Evolutionary conservation across 148 eudicot genomes (phyloP).

Genomic region (Arctostaphylos glauca): DNA sequence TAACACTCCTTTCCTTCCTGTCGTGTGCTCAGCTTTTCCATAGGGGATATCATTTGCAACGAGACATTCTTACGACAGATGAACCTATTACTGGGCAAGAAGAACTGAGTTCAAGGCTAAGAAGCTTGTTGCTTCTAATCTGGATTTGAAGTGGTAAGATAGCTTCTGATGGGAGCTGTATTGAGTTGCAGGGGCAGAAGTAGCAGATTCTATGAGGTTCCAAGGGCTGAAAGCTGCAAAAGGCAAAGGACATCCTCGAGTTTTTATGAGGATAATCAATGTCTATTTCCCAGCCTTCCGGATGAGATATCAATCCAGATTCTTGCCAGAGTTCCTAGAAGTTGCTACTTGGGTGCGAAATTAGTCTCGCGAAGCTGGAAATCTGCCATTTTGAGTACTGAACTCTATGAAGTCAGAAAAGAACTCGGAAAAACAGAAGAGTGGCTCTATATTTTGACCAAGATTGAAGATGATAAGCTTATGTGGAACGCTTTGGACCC

Average conservation of each 20-base stretch:
- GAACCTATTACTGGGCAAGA: neutral
- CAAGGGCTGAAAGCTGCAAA: conserved; percentile 45
- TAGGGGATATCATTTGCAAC: neutral
- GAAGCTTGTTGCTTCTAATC: neutral
- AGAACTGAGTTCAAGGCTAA: neutral
- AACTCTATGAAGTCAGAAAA: conserved; percentile 65
- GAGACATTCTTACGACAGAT: neutral
- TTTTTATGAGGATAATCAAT: conserved; percentile 53
- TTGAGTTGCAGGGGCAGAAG: conserved; percentile 37
- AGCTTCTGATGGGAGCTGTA: conserved; percentile 41
- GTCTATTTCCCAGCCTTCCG: conserved; percentile 86
- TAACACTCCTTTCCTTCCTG: neutral
- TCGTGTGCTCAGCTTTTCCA: conserved; percentile 5
- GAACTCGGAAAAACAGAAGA: conserved; percentile 77
- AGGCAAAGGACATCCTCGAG: conserved; percentile 56
- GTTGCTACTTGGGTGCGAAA: conserved; percentile 47
- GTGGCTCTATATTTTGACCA: conserved; percentile 79
- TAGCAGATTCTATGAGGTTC: conserved; percentile 29
- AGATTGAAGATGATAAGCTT: conserved; percentile 48
- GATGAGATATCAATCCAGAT: conserved; percentile 89
- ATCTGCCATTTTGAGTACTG: conserved; percentile 58
- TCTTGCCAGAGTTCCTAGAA: conserved; percentile 84
- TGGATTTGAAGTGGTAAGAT: neutral
- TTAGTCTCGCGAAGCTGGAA: conserved; percentile 82
- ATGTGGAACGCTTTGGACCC: conserved; percentile 86